Evolutionary conservation across 148 eudicot species (phyloP).

Genomic region (Rhododendron mucronatum): DNA sequence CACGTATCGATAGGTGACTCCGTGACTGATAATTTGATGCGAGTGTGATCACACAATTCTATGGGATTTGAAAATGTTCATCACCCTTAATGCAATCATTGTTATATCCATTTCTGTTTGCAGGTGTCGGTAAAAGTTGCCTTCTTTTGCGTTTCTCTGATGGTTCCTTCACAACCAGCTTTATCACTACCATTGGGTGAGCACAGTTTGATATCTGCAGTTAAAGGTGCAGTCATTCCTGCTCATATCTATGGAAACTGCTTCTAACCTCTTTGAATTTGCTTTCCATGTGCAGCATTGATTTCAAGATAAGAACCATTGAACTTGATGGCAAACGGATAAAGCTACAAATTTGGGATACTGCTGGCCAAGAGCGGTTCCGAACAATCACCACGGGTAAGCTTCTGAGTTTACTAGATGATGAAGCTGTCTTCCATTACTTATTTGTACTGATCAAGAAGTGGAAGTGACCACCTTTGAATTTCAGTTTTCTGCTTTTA

Average conservation of each 20-base stretch:
- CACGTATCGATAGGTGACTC: not conserved
- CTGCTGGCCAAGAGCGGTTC: slow-evolving; percentile 89
- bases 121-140: slow-evolving; percentile 98
- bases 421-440: slow-evolving; percentile 1
- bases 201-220: not conserved
- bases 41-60: not conserved
- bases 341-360: slow-evolving; percentile 91
- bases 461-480: not conserved
- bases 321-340: slow-evolving; percentile 86
- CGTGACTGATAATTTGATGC: slow-evolving; percentile 2
- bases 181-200: slow-evolving; percentile 93
- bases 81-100: not conserved
- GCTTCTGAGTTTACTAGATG: not conserved
- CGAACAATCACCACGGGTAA: slow-evolving; percentile 80
- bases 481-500: not conserved
- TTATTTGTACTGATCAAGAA: not conserved
- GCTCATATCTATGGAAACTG: not conserved
- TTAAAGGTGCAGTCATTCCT: slow-evolving; percentile 2
- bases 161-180: slow-evolving; percentile 94
- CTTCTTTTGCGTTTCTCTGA: slow-evolving; percentile 96
- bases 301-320: slow-evolving; percentile 82
- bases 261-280: not conserved
- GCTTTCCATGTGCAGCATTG: slow-evolving; percentile 46
- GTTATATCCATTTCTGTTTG: slow-evolving; percentile 7
- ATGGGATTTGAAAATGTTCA: not conserved